A percentile compares a stretch with the other conserved stretches of the same genome.
Conservation (phyloP, 257 asterid genomes). For the Echium plantagineum region DNA sequence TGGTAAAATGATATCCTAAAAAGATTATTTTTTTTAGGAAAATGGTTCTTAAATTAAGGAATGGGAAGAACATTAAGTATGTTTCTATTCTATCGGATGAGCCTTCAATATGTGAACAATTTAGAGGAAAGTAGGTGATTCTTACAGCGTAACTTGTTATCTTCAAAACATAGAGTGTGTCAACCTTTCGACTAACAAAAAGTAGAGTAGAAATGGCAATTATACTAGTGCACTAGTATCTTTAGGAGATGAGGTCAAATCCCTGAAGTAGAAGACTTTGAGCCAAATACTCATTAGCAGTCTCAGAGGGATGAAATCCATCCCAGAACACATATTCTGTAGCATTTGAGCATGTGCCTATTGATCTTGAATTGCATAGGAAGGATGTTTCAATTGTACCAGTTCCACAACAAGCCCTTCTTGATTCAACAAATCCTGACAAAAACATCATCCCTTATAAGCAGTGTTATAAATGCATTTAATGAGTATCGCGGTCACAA, state of each 20-base stretch:
- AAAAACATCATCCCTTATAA: constrained; percentile 2
- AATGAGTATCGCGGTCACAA: no score
- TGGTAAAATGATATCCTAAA: no score
- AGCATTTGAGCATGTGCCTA: constrained; percentile 78
- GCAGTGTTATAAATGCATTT: no score
- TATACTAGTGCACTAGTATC: constrained; percentile 2
- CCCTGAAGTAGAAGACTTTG: constrained; percentile 56
- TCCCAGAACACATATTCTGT: constrained; percentile 68
- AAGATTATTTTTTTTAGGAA: no score
- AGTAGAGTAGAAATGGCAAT: constrained; percentile 1
- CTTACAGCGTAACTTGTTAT: no score
- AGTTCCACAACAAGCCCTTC: constrained; percentile 76
- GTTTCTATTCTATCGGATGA: no score
- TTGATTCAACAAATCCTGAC: constrained; percentile 61
- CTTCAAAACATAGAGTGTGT: no score
- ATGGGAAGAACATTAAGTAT: no score
- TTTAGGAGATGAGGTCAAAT: constrained; percentile 51
- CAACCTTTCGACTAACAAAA: no score
- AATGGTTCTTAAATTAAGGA: no score
- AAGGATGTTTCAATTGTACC: constrained; percentile 54
- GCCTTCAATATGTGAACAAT: no score
- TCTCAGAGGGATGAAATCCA: constrained; percentile 67
- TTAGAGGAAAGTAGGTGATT: no score
- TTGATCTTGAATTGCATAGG: constrained; percentile 50
- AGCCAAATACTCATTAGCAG: constrained; percentile 65